Evolutionary conservation across 1,284 basidiomycete genomes (phyloP), one percentile per base, ranked within the genome.

Genomic region (Uromyces viciae-fabae): DNA sequence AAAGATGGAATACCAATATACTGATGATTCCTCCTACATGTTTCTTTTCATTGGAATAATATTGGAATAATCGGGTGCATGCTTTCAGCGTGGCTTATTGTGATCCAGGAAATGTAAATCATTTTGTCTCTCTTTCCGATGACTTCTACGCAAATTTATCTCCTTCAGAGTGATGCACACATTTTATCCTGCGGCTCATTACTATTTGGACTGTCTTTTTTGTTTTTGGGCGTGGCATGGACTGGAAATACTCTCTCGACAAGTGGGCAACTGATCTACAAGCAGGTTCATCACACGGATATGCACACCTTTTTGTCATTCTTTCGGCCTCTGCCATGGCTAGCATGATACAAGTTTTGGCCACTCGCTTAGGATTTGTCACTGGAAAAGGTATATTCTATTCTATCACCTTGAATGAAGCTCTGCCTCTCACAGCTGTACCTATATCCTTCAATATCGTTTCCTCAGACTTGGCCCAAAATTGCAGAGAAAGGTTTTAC

Each of bases 291-390:
- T 82, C 85, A 40, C 85, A 83, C 66, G 94, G 94, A 0, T 96
- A 95, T 88, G 90, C 91, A 83, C 89, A 96, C 42, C 89, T 97
- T 52, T 95, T 95, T 85, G 89, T 96, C 71, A 91, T 97, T 15
- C 88, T 97, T 19, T 84, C 85, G 81, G 84, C 85, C 8, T 84
- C 84, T 46, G 76, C 84, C 33, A 84, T 85, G 82, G 86, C 85
- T 40, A 84, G 85, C 28, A 81, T 86, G n/a, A 83, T 86, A 74
- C 87, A 88, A 82, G 85, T 87, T 52, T 85, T 88, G 36, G 85
- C 88, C 0, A 87, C 88, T 25, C 85, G 89, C 43, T 84, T 90
- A 4, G 89, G 89, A 4, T 87, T 88, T 56, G 87, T 88, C 3
- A 89, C 88, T 19, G 86, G 86, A 25, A 81, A 84, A 58, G 86